Evolutionary conservation across 495 filamentous ascomycete species (phyloP).

Genomic region (Geopyxis carbonaria): DNA sequence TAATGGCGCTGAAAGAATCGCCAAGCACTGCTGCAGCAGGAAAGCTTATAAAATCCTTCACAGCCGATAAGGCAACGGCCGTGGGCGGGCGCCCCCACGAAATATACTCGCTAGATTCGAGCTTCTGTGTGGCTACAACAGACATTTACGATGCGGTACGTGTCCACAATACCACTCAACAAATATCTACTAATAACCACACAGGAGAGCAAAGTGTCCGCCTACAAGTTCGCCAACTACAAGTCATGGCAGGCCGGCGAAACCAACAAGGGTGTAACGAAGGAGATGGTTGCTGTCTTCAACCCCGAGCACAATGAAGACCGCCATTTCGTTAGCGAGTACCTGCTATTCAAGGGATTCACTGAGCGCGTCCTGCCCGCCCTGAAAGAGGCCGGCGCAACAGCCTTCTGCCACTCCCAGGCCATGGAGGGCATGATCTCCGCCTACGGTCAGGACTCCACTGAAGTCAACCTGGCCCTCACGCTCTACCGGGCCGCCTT

Average conservation of each 20-base stretch:
- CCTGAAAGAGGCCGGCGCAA: background rate
- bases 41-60: background rate
- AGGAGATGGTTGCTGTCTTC: background rate
- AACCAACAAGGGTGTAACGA: background rate
- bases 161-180: background rate
- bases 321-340: constrained; percentile 3
- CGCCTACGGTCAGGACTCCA: constrained; percentile 13
- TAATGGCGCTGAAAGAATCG: constrained; percentile 4
- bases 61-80: constrained; percentile 1
- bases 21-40: constrained; percentile 1
- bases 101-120: constrained; percentile 3
- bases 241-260: constrained; percentile 1
- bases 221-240: constrained; percentile 5
- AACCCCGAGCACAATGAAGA: constrained; percentile 1
- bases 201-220: constrained; percentile 1
- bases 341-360: constrained; percentile 5
- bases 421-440: constrained; percentile 11
- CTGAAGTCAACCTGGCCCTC: constrained; percentile 8
- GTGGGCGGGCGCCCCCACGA: background rate
- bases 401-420: background rate
- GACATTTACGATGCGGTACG: constrained; percentile 2
- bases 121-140: constrained; percentile 3
- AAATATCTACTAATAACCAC: background rate
- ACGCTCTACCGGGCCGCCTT: constrained; percentile 16
- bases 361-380: constrained; percentile 1